A percentile compares a stretch with the other conserved stretches of the same genome.
These are phyloP conservation scores for Dactylonectria estremocensis DNA, from an alignment of 2,329 filamentous ascomycete genomes.

Conservation along the genomic window DNA sequence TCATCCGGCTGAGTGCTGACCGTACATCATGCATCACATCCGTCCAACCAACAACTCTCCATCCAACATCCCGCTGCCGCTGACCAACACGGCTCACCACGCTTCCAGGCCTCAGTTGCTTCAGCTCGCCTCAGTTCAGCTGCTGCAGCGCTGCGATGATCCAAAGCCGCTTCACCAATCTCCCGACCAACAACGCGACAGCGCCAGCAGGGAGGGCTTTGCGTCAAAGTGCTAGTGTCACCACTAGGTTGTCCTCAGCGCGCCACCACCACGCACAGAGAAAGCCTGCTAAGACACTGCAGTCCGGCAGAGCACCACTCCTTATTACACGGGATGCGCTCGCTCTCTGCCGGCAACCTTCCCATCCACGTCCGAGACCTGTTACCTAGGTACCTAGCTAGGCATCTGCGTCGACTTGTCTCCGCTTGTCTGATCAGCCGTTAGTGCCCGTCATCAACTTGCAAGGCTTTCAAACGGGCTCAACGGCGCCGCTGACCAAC, in stretches of 20 bases:
- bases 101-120: neutral
- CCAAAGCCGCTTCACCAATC: neutral
- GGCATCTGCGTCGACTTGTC: neutral
- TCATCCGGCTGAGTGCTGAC: neutral
- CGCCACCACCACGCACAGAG: neutral
- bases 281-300: neutral
- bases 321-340: neutral
- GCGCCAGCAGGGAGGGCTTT: neutral
- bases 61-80: neutral
- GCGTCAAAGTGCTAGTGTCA: neutral
- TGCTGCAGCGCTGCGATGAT: neutral
- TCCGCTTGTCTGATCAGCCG: slow-evolving; percentile 7
- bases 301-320: neutral
- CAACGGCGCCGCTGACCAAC: neutral
- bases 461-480: neutral
- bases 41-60: slow-evolving; percentile 6
- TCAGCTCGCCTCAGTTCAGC: slow-evolving; percentile 20
- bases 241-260: neutral
- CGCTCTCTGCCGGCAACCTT: neutral
- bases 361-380: slow-evolving; percentile 1
- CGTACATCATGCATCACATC: neutral
- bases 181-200: neutral
- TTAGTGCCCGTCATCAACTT: slow-evolving; percentile 4
- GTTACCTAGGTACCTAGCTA: too few relatives aligned
- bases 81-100: slow-evolving; percentile 3